phyloP scores from a whole-genome alignment of 73 alveolate species.

The Tetrahymena malaccensis region DNA sequence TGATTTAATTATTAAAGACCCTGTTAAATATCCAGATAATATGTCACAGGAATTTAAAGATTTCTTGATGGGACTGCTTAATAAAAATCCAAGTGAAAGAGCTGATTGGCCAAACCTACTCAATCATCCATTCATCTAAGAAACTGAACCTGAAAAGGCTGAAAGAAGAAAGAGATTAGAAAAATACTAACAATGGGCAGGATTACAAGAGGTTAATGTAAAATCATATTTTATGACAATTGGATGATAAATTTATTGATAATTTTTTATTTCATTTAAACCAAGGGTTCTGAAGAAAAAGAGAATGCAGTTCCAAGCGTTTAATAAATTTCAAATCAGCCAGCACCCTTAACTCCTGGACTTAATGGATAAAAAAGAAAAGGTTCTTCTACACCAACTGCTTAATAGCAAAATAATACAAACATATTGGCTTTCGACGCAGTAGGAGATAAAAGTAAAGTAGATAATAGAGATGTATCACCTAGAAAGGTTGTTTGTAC shows the following conservation, averaged over 20 bases:
- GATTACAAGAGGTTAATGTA: slow-evolving; percentile 30
- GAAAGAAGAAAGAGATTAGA: slow-evolving; percentile 81
- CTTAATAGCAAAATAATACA: slow-evolving; percentile 4
- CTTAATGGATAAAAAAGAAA: not conserved
- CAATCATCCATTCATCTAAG: slow-evolving; percentile 94
- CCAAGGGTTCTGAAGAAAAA: not conserved
- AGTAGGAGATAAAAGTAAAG: slow-evolving; percentile 1
- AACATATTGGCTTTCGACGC: slow-evolving; percentile 33
- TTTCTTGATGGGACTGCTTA: slow-evolving; percentile 93
- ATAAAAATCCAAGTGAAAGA: slow-evolving; percentile 95
- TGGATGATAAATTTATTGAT: too few relatives aligned
- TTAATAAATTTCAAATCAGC: not conserved
- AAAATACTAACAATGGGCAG: slow-evolving; percentile 90
- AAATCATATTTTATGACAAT: not conserved
- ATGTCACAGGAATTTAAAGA: slow-evolving; percentile 90
- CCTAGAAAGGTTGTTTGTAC: slow-evolving; percentile 52
- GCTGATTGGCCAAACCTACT: slow-evolving; percentile 98
- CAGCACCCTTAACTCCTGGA: slow-evolving; percentile 1
- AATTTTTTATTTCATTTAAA: not conserved
- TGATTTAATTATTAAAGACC: slow-evolving; percentile 92
- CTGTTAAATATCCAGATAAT: slow-evolving; percentile 96
- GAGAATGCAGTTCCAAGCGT: not conserved
- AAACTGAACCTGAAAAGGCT: slow-evolving; percentile 88
- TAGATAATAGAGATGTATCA: slow-evolving; percentile 33
- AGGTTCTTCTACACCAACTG: slow-evolving; percentile 36